Percentiles rank a stretch among this genome's conserved stretches.
Evolutionary conservation across 2,329 filamentous ascomycete genomes (phyloP).

Genomic region (Claviceps lovelessii): DNA sequence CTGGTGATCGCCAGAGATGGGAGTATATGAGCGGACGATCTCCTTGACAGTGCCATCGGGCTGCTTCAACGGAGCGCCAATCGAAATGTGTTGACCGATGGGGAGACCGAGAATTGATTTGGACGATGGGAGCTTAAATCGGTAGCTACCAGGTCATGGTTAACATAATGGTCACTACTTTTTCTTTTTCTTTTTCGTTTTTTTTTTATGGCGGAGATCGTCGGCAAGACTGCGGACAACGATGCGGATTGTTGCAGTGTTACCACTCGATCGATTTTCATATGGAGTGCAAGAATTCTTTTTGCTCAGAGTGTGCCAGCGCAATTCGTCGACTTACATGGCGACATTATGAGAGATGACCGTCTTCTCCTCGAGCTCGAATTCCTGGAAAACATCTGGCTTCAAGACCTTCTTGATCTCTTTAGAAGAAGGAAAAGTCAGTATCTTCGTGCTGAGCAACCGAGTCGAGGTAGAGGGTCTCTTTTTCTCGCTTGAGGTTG

Average conservation of each 20-base stretch:
- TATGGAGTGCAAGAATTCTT: not conserved
- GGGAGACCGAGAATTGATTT: conserved; percentile 82
- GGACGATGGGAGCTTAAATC: conserved; percentile 68
- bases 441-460: conserved; percentile 6
- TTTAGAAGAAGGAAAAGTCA: conserved; percentile 18
- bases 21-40: conserved; percentile 82
- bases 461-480: not conserved
- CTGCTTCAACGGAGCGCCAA: conserved; percentile 60
- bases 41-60: conserved; percentile 62
- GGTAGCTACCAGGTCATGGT: conserved; percentile 50
- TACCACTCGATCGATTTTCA: not conserved
- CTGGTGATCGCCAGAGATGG: conserved; percentile 78
- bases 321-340: conserved; percentile 47
- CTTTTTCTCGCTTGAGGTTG: not conserved
- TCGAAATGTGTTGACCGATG: conserved; percentile 97
- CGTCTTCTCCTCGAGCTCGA: conserved; percentile 87
- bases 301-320: not conserved
- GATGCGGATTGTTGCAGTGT: not conserved
- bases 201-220: not conserved
- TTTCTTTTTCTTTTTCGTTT: not conserved
- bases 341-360: conserved; percentile 95
- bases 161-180: not conserved
- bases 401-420: conserved; percentile 72
- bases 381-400: conserved; percentile 77
- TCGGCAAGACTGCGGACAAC: not conserved